phyloP scores from a whole-genome alignment of 2,329 filamentous ascomycete species.

The Cadophora sp. region DNA sequence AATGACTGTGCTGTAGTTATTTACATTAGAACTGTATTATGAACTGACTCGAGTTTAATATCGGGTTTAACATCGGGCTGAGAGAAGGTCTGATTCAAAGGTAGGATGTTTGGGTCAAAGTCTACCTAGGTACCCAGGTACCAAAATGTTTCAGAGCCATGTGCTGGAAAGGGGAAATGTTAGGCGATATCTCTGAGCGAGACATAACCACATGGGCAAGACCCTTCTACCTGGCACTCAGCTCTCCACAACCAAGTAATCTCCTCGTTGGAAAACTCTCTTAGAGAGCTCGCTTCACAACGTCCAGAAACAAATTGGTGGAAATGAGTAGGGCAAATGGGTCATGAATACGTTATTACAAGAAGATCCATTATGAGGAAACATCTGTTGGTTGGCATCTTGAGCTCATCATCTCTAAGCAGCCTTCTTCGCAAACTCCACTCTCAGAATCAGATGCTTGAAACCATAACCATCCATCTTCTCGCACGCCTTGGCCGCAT shows the following conservation, averaged over 20 bases:
- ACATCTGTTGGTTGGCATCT: constrained; percentile 21
- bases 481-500: constrained; percentile 90
- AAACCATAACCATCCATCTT: constrained; percentile 98
- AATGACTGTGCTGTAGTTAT: not conserved
- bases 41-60: not conserved
- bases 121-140: too few relatives aligned
- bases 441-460: constrained; percentile 84
- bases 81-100: not conserved
- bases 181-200: not conserved
- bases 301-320: not conserved
- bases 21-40: not conserved
- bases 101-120: not conserved
- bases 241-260: not conserved
- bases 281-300: not conserved
- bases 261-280: not conserved
- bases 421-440: constrained; percentile 86
- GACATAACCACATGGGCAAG: too few relatives aligned
- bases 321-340: not conserved
- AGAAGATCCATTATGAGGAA: constrained; percentile 10
- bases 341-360: constrained; percentile 26
- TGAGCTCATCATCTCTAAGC: constrained; percentile 32
- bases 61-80: not conserved
- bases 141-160: too few relatives aligned
- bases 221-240: not conserved
- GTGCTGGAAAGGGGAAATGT: not conserved